Conservation (phyloP, 805 yeast genomes). For the Candida pseudoglaebosa region DNA sequence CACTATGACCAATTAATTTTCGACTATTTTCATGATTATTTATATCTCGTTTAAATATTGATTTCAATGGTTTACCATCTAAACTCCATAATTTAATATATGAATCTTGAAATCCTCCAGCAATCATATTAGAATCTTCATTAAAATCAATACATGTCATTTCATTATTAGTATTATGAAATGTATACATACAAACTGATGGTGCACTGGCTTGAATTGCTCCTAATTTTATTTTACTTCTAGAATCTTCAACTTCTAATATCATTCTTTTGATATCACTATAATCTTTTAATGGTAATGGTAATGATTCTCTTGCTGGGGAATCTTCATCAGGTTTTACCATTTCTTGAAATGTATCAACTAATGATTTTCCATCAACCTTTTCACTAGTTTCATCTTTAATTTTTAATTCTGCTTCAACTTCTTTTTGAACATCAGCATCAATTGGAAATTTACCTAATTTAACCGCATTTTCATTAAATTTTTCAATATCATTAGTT, state of each 20-base stretch:
- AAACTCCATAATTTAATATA: constrained; percentile 89
- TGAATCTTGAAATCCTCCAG: constrained; percentile 93
- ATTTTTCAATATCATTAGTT: constrained; percentile 50
- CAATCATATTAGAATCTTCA: constrained; percentile 79
- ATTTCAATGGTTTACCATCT: constrained; percentile 80
- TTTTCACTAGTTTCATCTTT: constrained; percentile 55
- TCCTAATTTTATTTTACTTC: constrained; percentile 67
- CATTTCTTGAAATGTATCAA: constrained; percentile 39
- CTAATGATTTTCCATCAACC: constrained; percentile 34
- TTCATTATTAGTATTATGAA: constrained; percentile 90
- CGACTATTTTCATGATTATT: constrained; percentile 45
- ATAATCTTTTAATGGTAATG: constrained; percentile 81
- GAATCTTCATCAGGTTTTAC: constrained; percentile 56
- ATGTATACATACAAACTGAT: constrained; percentile 95
- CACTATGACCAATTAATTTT: constrained; percentile 85
- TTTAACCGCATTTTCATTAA: constrained; percentile 69
- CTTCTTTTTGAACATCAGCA: constrained; percentile 77
- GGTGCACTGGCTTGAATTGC: constrained; percentile 76
- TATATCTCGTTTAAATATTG: constrained; percentile 53
- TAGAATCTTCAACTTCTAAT: constrained; percentile 72
- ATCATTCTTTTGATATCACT: constrained; percentile 78
- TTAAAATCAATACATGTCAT: constrained; percentile 85
- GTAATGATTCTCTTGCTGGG: constrained; percentile 72
- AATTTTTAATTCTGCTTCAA: constrained; percentile 76
- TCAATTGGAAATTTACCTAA: constrained; percentile 85